Base-by-base conservation (phyloP, 257 asterid genomes). In the Lithospermum erythrorhizon region DNA sequence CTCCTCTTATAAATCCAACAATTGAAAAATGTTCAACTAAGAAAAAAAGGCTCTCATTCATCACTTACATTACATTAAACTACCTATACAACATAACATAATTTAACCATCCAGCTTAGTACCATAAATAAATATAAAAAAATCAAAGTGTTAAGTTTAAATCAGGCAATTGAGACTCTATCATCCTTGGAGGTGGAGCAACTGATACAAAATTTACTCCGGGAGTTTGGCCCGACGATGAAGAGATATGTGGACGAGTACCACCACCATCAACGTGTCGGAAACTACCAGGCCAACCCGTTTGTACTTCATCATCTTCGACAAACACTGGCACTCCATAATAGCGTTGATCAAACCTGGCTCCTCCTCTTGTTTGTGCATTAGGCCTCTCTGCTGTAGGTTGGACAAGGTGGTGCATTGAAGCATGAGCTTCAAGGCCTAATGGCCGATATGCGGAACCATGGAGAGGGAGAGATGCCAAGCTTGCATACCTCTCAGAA, bases 251-350 rank as follows among this genome's bases (percentile, higher is more conserved):
- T 7, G 76, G 59, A 21, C 15, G 9, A 21, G 16, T 67, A 59
- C 65, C 70, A 29, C 59, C 54, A 19, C 85, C 84, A 51, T 84
- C 89, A 23, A 80, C 68, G 63, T 82, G 90, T 56, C 97, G 75
- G 57, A 88, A 91, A 69, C 98, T 88, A 37, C 98, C 97, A 0
- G 98, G 98, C 97, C 97, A 91, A 16, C 79, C 70, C 65, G 88
- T 53, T 41, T 77, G 88, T 0, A 71, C 80, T 21, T 87, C 97
- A 17, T 84, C 78, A 11, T 81, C 86, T 51, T 78, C 89, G 74
- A 81, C 58, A 21, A 65, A 81, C 4, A 78, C 70, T 1, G 95
- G 95, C 78, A 79, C n/a, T 20, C 87, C 84, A 22, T 63, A 76
- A 21, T 81, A 86, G 4, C 87, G 84, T 24, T 77, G 96, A 37